Evolutionary conservation across 768 basidiomycete genomes (phyloP).

Genomic region (Austroboletus festivus): DNA sequence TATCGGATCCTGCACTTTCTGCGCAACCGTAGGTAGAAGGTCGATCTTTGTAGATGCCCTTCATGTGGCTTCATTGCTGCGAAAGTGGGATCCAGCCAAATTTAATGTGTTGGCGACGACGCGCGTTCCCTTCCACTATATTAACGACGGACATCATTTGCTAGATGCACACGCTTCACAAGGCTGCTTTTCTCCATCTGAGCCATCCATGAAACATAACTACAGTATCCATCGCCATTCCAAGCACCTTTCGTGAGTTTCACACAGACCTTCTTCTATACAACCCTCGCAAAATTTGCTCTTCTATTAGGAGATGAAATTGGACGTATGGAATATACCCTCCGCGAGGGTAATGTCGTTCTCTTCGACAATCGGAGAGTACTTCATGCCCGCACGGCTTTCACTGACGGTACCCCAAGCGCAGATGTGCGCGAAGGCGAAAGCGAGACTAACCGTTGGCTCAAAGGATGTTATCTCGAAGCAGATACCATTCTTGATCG

Average conservation of each 20-base stretch:
- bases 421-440: constrained; percentile 41
- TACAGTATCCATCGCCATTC: constrained; percentile 96
- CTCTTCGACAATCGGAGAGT: constrained; percentile 91
- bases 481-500: constrained; percentile 62
- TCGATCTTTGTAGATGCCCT: constrained; percentile 88
- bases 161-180: constrained; percentile 63
- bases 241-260: constrained; percentile 67
- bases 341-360: constrained; percentile 82
- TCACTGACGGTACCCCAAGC: constrained; percentile 40
- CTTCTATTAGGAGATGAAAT: constrained; percentile 49
- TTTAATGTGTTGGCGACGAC: constrained; percentile 59
- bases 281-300: constrained; percentile 62
- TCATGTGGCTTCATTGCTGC: constrained; percentile 56
- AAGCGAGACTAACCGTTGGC: constrained; percentile 69
- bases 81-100: constrained; percentile 40
- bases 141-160: constrained; percentile 86
- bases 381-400: constrained; percentile 82
- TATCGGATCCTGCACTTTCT: constrained; percentile 93
- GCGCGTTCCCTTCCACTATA: constrained; percentile 85
- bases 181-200: too few species aligned
- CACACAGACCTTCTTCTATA: constrained; percentile 56
- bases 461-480: constrained; percentile 85
- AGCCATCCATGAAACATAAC: constrained; percentile 47
- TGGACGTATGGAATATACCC: constrained; percentile 57
- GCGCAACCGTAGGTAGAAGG: constrained; percentile 77